These are phyloP conservation scores for Piloderma croceum DNA, from an alignment of 768 basidiomycete genomes.

Conservation along the genomic window DNA sequence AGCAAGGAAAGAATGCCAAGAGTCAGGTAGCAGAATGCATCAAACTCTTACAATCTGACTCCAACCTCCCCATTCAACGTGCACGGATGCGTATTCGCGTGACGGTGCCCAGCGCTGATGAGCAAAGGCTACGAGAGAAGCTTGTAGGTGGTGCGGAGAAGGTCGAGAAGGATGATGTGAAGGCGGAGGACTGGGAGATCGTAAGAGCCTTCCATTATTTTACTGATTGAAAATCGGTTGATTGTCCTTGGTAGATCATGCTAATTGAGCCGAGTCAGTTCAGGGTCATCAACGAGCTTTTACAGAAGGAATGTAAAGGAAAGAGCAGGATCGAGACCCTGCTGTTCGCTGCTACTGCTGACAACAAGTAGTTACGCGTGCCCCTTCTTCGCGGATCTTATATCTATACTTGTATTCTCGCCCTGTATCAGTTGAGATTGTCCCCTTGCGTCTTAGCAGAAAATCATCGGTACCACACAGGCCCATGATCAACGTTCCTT, in stretches of 20 bases:
- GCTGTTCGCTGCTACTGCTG: conserved; percentile 59
- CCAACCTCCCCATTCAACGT: conserved; percentile 87
- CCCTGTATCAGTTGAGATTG: too few relatives aligned
- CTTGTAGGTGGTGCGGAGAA: conserved; percentile 71
- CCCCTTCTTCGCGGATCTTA: too few relatives aligned
- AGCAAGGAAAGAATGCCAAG: conserved; percentile 86
- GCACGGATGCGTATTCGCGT: conserved; percentile 91
- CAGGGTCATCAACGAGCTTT: conserved; percentile 79
- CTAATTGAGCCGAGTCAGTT: conserved; percentile 93
- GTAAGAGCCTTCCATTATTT: conserved; percentile 42
- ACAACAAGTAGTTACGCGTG: too few relatives aligned
- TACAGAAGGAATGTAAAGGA: conserved; percentile 90
- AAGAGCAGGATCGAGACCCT: conserved; percentile 82
- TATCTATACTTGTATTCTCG: too few relatives aligned
- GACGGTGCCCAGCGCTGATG: conserved; percentile 49
- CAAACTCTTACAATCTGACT: conserved; percentile 72
- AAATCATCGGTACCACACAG: too few relatives aligned
- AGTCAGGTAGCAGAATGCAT: conserved; percentile 92
- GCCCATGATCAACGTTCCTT: too few relatives aligned
- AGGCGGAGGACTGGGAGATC: conserved; percentile 75
- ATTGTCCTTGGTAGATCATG: conserved; percentile 62
- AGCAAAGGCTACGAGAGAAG: conserved; percentile 60
- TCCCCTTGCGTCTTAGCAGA: too few relatives aligned
- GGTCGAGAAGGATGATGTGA: conserved; percentile 77
- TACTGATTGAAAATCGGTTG: neutral